A percentile compares a stretch with the other conserved stretches of the same genome.
Evolutionary conservation across 2,329 filamentous ascomycete genomes (phyloP).

Genomic region (Paraconiothyrium sp.): DNA sequence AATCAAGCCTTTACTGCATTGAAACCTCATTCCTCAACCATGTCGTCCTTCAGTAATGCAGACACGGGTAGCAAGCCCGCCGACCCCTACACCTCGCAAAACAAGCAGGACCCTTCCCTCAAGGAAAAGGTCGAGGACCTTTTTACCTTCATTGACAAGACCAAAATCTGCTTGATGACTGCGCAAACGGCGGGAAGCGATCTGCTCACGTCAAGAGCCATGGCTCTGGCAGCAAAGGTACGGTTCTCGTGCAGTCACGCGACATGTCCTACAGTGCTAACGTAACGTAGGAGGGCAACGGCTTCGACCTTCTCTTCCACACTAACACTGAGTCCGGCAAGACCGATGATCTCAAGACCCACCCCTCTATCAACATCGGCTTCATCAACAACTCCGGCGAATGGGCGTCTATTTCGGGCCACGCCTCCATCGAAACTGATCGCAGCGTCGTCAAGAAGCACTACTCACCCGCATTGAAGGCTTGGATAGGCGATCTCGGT

Average conservation of each 20-base stretch:
- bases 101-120: conserved; percentile 74
- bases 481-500: conserved; percentile 82
- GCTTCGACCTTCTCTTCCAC: conserved; percentile 87
- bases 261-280: conserved; percentile 21
- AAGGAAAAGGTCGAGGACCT: conserved; percentile 82
- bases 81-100: conserved; percentile 84
- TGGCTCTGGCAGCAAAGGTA: conserved; percentile 84
- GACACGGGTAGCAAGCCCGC: conserved; percentile 57
- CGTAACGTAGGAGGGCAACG: conserved; percentile 71
- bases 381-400: conserved; percentile 81
- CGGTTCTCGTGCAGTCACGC: conserved; percentile 18
- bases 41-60: conserved; percentile 52
- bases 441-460: conserved; percentile 71
- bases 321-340: conserved; percentile 92
- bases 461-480: conserved; percentile 77
- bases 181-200: conserved; percentile 73
- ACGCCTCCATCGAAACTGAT: conserved; percentile 74
- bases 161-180: conserved; percentile 91
- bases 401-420: conserved; percentile 88
- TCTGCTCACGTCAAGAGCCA: conserved; percentile 80
- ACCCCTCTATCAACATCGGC: conserved; percentile 80
- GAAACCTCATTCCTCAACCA: conserved; percentile 22
- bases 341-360: conserved; percentile 78
- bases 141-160: conserved; percentile 72
- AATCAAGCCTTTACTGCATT: background rate